These are phyloP conservation scores for Posidonia australis DNA, from an alignment of 106 monocot genomes.

Conservation along the genomic window DNA sequence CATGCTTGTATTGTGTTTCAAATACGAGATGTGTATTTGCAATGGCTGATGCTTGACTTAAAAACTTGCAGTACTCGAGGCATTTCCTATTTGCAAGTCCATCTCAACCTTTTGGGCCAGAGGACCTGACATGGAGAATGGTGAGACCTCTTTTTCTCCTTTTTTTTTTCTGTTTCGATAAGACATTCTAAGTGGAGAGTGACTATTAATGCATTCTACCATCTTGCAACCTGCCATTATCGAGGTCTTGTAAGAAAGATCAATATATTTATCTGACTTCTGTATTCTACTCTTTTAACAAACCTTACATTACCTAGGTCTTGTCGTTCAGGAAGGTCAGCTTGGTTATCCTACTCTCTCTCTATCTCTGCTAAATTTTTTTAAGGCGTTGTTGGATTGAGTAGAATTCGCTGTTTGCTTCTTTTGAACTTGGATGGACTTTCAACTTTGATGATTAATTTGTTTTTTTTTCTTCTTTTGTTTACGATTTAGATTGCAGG, in stretches of 20 bases:
- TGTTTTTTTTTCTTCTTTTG: not conserved
- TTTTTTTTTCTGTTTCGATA: not conserved
- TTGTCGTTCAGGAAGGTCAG: no score
- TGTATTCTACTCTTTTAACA: no score
- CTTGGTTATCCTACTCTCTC: no score
- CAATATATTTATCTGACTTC: no score
- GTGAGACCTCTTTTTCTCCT: constrained; percentile 14
- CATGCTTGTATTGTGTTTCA: not conserved
- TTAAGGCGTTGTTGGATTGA: no score
- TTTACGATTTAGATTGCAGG: constrained; percentile 52
- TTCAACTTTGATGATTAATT: not conserved
- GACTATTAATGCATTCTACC: not conserved
- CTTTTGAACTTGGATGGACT: not conserved
- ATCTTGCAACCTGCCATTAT: no score
- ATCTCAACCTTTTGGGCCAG: constrained; percentile 68
- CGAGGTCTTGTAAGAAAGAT: no score
- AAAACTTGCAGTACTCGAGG: constrained; percentile 43
- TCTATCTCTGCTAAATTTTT: no score
- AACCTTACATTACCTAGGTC: no score
- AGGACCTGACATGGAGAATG: constrained; percentile 95
- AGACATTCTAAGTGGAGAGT: not conserved
- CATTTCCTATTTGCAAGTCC: constrained; percentile 89
- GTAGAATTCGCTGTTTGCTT: not conserved
- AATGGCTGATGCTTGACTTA: not conserved
- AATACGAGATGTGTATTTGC: not conserved